Conservation (phyloP, 2,329 filamentous ascomycete genomes). For the Lithohypha guttulata region DNA sequence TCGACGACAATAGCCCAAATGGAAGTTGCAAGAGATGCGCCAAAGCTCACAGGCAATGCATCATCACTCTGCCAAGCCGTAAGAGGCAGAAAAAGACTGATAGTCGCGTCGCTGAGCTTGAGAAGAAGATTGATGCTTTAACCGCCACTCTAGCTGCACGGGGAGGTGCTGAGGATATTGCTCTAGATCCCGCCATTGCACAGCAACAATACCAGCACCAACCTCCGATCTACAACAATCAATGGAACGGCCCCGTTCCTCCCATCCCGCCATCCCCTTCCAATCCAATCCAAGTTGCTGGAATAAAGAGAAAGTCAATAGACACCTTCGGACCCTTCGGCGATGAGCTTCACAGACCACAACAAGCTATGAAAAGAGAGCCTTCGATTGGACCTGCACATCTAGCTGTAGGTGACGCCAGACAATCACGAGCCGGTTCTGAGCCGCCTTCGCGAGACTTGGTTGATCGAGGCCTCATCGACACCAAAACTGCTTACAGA, state of each 20-base stretch:
- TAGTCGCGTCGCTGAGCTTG: conserved; percentile 75
- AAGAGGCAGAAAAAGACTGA: conserved; percentile 91
- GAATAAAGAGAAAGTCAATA: conserved; percentile 18
- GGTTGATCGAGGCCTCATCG: conserved; percentile 42
- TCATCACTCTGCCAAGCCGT: conserved; percentile 62
- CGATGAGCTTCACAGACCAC: conserved; percentile 18
- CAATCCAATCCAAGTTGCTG: conserved; percentile 11
- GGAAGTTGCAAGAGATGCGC: conserved; percentile 64
- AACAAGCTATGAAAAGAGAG: conserved; percentile 10
- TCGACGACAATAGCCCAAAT: conserved; percentile 51
- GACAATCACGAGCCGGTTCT: conserved; percentile 9
- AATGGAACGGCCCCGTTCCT: conserved; percentile 15
- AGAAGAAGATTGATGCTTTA: conserved; percentile 83
- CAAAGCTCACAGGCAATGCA: conserved; percentile 66
- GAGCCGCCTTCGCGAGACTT: conserved; percentile 32
- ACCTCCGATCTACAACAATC: conserved; percentile 12
- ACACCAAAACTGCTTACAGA: conserved; percentile 39
- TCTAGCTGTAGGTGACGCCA: conserved; percentile 10
- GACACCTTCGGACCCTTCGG: conserved; percentile 19
- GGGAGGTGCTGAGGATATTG: conserved; percentile 22
- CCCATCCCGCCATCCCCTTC: conserved; percentile 11
- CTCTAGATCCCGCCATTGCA: conserved; percentile 16
- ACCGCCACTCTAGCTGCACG: conserved; percentile 64
- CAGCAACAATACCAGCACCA: conserved; percentile 12
- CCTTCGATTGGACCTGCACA: conserved; percentile 8